A percentile compares a stretch with the other conserved stretches of the same genome.
phyloP scores from a whole-genome alignment of 495 filamentous ascomycete species.

The Penicillium macrosclerotiorum region DNA sequence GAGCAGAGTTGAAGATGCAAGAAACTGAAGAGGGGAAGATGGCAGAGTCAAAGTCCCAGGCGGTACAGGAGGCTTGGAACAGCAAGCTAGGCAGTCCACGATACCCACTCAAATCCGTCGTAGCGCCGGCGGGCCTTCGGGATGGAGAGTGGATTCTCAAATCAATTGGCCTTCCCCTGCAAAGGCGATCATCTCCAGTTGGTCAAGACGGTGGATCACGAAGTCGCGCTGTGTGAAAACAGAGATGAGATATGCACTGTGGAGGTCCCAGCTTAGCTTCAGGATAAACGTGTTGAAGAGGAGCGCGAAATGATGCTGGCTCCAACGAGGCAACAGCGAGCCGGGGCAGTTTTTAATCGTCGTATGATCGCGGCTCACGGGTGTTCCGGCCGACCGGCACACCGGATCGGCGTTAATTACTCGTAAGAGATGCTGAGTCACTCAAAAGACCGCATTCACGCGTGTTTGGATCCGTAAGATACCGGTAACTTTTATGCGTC shows the following conservation, averaged over 20 bases:
- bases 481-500: background rate
- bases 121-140: constrained; percentile 17
- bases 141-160: constrained; percentile 19
- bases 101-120: constrained; percentile 19
- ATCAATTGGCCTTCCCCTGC: constrained; percentile 16
- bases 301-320: constrained; percentile 3
- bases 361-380: constrained; percentile 45
- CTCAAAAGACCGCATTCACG: accelerated
- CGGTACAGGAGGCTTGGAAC: constrained; percentile 7
- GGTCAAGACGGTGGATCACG: constrained; percentile 17
- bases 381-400: constrained; percentile 31
- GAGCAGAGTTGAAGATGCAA: constrained; percentile 9
- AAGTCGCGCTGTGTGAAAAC: constrained; percentile 10
- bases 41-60: constrained; percentile 15
- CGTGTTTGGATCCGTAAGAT: background rate
- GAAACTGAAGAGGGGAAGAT: constrained; percentile 16
- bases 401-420: constrained; percentile 5
- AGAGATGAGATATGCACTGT: background rate
- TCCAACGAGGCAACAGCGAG: background rate
- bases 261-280: no score
- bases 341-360: constrained; percentile 21
- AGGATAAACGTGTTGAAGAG: no score
- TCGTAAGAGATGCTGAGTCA: constrained; percentile 2
- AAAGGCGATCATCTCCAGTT: constrained; percentile 16
- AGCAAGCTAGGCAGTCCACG: constrained; percentile 12